Base-by-base conservation (phyloP, 306 rosid genomes). In the Cucurbita moschata region DNA sequence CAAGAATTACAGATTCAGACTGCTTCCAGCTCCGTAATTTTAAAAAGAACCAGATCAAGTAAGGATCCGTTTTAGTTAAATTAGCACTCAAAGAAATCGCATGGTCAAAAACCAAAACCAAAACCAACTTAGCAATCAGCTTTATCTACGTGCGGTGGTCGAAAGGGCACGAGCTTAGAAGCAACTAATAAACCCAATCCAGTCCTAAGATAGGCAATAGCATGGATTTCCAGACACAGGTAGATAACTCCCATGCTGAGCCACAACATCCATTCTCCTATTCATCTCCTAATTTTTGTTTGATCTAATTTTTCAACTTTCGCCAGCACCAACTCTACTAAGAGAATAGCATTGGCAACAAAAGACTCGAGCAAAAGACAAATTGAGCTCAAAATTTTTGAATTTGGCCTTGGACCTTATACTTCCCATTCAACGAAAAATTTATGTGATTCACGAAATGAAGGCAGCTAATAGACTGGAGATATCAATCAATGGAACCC, bases 1-100 rank as follows among this genome's bases (percentile, higher is more conserved):
- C 71, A 47, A 70, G 65, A 77, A 75, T 58, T 79, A 81, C 79
- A 78, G 83, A 95, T 86, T 95, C 96, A 97, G 71, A 56, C 26
- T 68, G 73, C 54, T 56, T 44, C 69, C 68, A 59, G 60, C 56
- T 5, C 38, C 4, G 42, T 21, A 73, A 6, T 49, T 54, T 43
- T 2, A 3, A 10, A 30, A 35, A 60, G 50, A 63, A 14, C 50
- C 50, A 39, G 49, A 63, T 39, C 50, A 39, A 39, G 49, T 8
- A 0, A 63, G 5, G 19, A 7, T 63, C 8, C 67, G 14, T 61
- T 13, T 61, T 14, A 37, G 14, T 61, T 6, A 6, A 61, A 38
- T 65, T 15, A 23, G 56, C 58, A 69, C 13, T 23, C 26, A 10
- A 12, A 46, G 50, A 7, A 43, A 0, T 2, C 2, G 50, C 50